Base-by-base conservation (phyloP, 768 basidiomycete species). In the Polyporus arcularius region DNA sequence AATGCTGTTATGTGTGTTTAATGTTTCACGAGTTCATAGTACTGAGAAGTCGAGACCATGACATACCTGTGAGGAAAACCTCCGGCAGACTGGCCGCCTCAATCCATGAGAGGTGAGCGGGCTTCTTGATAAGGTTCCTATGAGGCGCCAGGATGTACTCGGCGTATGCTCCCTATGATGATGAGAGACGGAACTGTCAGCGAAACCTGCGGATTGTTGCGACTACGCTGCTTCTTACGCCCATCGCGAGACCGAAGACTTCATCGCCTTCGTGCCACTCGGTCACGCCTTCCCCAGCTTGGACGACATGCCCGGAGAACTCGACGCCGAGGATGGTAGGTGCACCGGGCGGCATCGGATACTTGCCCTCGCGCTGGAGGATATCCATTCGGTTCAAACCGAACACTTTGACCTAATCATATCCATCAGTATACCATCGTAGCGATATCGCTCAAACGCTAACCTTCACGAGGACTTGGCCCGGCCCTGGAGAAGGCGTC, bases 321-420 rank as follows among this genome's bases (percentile, higher is more conserved):
- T 96, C 95, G 46, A 94, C 90, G 4, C 95, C 94, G 9, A 96
- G 80, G 69, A 95, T 87, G 7, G 79, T 74, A 39, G 88, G 87
- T 18, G 85, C 82, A 43, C 87, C 89, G n/a, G 86, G 80, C 32
- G 94, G 93, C n/a, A 81, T 74, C 16, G 90, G 88, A 71, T 94
- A 94, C n/a, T 71, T 67, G 0, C 88, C 90, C 69, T 86, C 79
- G 6, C 89, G 83, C 71, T 92, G 94, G 6, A 65, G 53, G 55
- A 93, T 79, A 69, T 96, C 94, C 92, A 92, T 88, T 32, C 94
- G 82, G 74, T 96, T 96, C 60, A 96, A 74, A n/a, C 92, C 92
- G 71, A 96, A 95, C 1, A 88, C 88, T 72, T 84, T 85, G 68
- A 91, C 80, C 89, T 92, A 63, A 15, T n/a, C 12, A 9, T 38